Conservation (phyloP, 176 grass and related monocot genomes). For the Oryza officinalis region DNA sequence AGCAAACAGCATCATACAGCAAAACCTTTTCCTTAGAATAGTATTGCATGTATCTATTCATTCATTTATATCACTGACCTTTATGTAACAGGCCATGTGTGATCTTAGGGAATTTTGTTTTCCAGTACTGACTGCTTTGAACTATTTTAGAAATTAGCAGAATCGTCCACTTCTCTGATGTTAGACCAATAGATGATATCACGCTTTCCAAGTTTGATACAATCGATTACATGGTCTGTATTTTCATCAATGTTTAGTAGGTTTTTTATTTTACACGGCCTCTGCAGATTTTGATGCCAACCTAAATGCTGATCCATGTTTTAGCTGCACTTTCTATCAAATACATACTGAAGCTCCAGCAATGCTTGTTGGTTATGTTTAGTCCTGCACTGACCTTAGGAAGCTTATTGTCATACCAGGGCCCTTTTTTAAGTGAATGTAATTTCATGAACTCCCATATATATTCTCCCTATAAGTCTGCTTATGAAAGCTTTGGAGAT, state of each 20-base stretch:
- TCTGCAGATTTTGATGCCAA: conserved; percentile 5
- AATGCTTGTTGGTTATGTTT: conserved; percentile 57
- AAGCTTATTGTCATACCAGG: conserved; percentile 52
- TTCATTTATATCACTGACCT: neutral
- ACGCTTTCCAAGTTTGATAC: conserved; percentile 56
- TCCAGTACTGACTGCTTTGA: neutral
- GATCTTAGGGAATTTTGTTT: neutral
- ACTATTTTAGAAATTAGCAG: conserved; percentile 50
- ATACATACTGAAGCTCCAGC: conserved; percentile 51
- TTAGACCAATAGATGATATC: conserved; percentile 60
- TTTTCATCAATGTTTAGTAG: neutral
- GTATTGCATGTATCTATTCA: neutral
- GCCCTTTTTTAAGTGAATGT: conserved; percentile 21
- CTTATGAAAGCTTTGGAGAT: conserved; percentile 19
- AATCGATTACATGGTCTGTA: conserved; percentile 56
- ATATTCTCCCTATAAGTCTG: conserved; percentile 18
- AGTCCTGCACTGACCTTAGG: conserved; percentile 60
- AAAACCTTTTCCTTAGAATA: neutral
- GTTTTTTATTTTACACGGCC: neutral
- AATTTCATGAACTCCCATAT: conserved; percentile 4
- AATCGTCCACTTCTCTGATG: conserved; percentile 42
- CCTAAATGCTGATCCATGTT: conserved; percentile 33
- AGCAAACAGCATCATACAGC: neutral
- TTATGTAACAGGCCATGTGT: neutral
- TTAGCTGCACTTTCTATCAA: conserved; percentile 49